These are phyloP conservation scores for Metarhizium sp. DNA, from an alignment of 2,329 filamentous ascomycete species.

Conservation along the genomic window DNA sequence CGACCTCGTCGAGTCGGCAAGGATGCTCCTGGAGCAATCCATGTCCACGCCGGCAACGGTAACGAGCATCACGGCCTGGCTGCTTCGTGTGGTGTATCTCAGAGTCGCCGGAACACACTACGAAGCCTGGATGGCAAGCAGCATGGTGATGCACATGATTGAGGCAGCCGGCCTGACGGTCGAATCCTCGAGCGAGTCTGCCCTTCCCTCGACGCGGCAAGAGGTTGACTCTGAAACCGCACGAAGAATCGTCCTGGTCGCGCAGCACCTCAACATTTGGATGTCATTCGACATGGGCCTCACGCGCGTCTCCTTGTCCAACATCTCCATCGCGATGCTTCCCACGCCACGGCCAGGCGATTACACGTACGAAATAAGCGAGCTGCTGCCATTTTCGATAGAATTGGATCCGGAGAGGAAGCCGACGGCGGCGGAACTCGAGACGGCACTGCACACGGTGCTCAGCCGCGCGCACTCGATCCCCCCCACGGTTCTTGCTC, in stretches of 20 bases:
- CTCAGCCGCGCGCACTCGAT: constrained; percentile 29
- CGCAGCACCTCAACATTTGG: constrained; percentile 50
- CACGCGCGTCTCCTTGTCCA: constrained; percentile 38
- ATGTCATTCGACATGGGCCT: constrained; percentile 49
- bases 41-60: not conserved
- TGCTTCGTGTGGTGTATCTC: constrained; percentile 43
- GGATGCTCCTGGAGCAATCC: not conserved
- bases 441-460: constrained; percentile 30
- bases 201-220: constrained; percentile 11
- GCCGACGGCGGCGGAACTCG: constrained; percentile 30
- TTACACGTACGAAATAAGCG: constrained; percentile 38
- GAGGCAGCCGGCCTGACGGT: constrained; percentile 41
- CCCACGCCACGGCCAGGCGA: constrained; percentile 29
- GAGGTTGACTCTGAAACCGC: constrained; percentile 26
- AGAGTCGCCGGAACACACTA: constrained; percentile 44
- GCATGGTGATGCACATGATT: constrained; percentile 46
- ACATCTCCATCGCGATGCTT: constrained; percentile 30
- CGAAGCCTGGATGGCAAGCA: constrained; percentile 47
- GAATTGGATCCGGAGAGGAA: constrained; percentile 42
- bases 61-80: constrained; percentile 37
- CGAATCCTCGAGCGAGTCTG: constrained; percentile 21
- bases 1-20: constrained; percentile 28
- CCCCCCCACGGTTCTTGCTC: constrained; percentile 35
- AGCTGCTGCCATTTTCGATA: constrained; percentile 42
- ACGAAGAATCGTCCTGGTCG: constrained; percentile 37